Base-by-base conservation (phyloP, 345 rosid species). In the Laguncularia racemosa region DNA sequence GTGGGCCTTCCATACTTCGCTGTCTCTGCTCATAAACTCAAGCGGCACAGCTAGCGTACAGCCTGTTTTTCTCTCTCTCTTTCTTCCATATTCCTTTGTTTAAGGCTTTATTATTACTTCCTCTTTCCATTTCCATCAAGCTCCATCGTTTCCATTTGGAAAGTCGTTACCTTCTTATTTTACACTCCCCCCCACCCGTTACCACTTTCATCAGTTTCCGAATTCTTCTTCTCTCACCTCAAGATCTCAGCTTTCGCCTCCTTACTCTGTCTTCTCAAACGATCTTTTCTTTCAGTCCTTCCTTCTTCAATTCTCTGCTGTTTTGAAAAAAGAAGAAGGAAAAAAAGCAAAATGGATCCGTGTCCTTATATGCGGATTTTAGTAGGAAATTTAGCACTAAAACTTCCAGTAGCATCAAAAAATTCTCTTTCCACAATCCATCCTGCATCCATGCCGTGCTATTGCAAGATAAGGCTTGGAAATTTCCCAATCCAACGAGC, bases 281-380 rank as follows among this genome's bases (percentile, higher is more conserved):
- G 40, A 33, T 33, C 40, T 33, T 33, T 8, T 33, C 40, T 33
- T 33, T 33, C 40, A 33, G 40, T 33, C 40, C 40, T 33, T 26
- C 6, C 6, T 6, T 26, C 6, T 6, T 26, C 28, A 2, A 26
- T 6, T 26, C 40, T 33, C 40, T 33, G 40, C 40, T 33, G 40
- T 33, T 9, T 33, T 9, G 40, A 10, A 21, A 38, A 16, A 16
- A 2, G 9, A n/a, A 14, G 44, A 14, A 12, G 16, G 8, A 20
- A 19, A 14, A 47, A 46, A 50, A 33, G 20, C 18, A 33, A 4
- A 38, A 92, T 93, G 99, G 99, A 93, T 87, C 99, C 99, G 68
- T 93, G 99, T 76, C 82, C 91, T 7, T 89, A 86, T 70, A 80
- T 81, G 28, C 84, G 97, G 77, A 67, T 93, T 69, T 80, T 89